Percentiles rank a stretch among this genome's conserved stretches.
Evolutionary conservation across 192 early-diverging fungal species (phyloP).

Genomic region (Gryganskiella cystojenkinii): DNA sequence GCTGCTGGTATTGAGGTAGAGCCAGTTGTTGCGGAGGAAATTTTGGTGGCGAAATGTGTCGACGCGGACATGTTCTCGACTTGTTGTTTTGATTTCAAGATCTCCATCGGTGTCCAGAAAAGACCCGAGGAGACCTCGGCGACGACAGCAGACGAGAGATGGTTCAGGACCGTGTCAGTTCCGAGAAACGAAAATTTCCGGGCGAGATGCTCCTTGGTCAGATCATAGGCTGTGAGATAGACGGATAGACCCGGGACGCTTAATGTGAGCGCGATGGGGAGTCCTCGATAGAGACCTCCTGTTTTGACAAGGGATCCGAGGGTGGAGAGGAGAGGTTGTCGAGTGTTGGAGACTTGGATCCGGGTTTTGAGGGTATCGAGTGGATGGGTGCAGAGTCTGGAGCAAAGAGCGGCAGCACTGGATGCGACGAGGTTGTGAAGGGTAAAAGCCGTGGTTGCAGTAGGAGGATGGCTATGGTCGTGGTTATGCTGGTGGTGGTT

Average conservation of each 20-base stretch:
- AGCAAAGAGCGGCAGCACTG: constrained; percentile 65
- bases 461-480: background rate
- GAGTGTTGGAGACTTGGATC: constrained; percentile 59
- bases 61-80: constrained; percentile 35
- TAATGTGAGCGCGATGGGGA: constrained; percentile 73
- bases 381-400: constrained; percentile 76
- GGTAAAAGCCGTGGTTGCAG: constrained; percentile 1
- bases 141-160: constrained; percentile 63
- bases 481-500: constrained; percentile 33
- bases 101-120: constrained; percentile 90
- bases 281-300: constrained; percentile 70
- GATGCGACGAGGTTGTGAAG: constrained; percentile 57
- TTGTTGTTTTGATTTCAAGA: constrained; percentile 81
- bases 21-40: constrained; percentile 5
- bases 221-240: constrained; percentile 79
- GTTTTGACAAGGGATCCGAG: constrained; percentile 21
- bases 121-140: constrained; percentile 77
- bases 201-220: constrained; percentile 60
- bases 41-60: background rate
- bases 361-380: constrained; percentile 83
- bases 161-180: constrained; percentile 59
- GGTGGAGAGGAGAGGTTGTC: constrained; percentile 29
- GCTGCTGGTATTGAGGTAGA: background rate
- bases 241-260: constrained; percentile 78
- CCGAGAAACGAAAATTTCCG: constrained; percentile 11